phyloP scores from a whole-genome alignment of 73 alveolate genomes.

The Effrenium voratum region DNA sequence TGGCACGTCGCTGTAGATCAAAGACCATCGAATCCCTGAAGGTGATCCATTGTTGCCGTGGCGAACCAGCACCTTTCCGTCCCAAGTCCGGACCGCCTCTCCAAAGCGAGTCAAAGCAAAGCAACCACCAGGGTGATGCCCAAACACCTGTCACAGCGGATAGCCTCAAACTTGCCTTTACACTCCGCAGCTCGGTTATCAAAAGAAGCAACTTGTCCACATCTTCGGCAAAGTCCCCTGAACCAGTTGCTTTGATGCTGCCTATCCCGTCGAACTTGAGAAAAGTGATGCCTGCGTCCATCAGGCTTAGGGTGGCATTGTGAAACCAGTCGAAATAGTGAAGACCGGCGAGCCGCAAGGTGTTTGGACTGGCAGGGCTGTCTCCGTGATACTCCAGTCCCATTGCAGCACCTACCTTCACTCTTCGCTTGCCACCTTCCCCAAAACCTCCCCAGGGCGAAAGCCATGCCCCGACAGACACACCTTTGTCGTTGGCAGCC shows the following conservation, averaged over 20 bases:
- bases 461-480: conserved; percentile 51
- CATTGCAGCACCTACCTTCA: conserved; percentile 72
- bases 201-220: conserved; percentile 37
- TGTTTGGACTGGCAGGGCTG: not conserved
- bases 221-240: conserved; percentile 20
- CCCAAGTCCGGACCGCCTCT: conserved; percentile 81
- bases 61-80: conserved; percentile 57
- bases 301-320: conserved; percentile 23
- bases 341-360: conserved; percentile 21
- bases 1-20: conserved; percentile 7
- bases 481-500: conserved; percentile 27
- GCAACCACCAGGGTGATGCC: conserved; percentile 85
- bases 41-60: conserved; percentile 72
- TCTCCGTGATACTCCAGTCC: conserved; percentile 70
- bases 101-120: conserved; percentile 37
- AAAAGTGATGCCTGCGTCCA: conserved; percentile 1
- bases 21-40: conserved; percentile 57
- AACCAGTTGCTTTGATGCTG: conserved; percentile 3
- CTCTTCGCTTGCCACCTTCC: conserved; percentile 74
- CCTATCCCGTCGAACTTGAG: conserved; percentile 66
- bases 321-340: conserved; percentile 62
- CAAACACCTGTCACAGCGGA: conserved; percentile 53
- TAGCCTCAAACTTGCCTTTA: not conserved
- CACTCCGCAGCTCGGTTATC: conserved; percentile 7
- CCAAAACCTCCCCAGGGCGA: conserved; percentile 83